Base-by-base conservation (phyloP, 208 protist genomes). In the Acanthamoeba divionensis region DNA sequence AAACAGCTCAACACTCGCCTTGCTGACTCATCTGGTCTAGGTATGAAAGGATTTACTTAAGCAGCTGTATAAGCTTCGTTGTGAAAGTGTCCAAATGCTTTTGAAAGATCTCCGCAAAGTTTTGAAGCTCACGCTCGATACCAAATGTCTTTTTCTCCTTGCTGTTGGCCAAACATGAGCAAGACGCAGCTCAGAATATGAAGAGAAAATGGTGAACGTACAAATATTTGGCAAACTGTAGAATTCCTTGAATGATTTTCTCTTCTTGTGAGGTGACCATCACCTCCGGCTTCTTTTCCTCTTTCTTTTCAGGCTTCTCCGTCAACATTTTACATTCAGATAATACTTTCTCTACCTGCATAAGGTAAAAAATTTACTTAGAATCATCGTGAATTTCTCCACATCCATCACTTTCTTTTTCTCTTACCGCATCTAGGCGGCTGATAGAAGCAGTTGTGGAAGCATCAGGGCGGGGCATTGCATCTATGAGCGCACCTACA, bases 201-300 rank as follows among this genome's bases (percentile, higher is more conserved):
- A n/a, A n/a, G n/a, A n/a, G 45, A 65, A 6, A 65, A 66, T 33
- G 50, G 33, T 4, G 47, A 9, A 38, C 52, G 77, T 66, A 86
- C 77, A 86, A 66, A 26, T 66, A 86, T 15, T 86, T 86, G 77
- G 50, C 77, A 26, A 86, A 86, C 7, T 86, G 77, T 33, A 67
- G 47, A 18, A 86, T 66, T 12, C 77, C 77, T 26, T 66, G 15
- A 26, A 86, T 86, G 52, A 86, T 55, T 15, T 86, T 86, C 8
- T 86, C 45, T 26, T 86, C 77, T 33, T 66, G 77, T 7, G 77
- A 86, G n/a, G n/a, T n/a, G 48, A 38, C 36, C n/a, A 47, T 26
- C 2, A 75, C 24, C 26, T 7, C 31, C 8, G 66, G 12, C 66
- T 4, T 38, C 66, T 75, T 47, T 13, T 13, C 26, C 66, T 75